Conservation (phyloP, 768 basidiomycete species). For the Tricholoma sp. region DNA sequence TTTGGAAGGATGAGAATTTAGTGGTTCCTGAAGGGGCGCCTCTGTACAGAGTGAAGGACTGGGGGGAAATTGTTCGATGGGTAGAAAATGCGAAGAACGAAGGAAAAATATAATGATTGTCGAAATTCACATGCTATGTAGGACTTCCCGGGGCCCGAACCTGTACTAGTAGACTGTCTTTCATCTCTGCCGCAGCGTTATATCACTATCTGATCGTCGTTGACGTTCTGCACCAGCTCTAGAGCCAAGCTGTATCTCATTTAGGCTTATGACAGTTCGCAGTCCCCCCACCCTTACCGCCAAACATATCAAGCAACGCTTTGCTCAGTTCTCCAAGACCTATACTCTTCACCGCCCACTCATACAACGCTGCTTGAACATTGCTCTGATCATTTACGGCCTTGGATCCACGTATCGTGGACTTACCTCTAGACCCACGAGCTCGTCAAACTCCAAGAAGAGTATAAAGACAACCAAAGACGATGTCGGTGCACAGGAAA, state of each 20-base stretch:
- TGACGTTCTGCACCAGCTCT: background rate
- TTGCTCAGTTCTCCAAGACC: conserved; percentile 39
- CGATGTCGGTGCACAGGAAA: conserved; percentile 4
- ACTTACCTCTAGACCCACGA: conserved; percentile 40
- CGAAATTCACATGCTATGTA: background rate
- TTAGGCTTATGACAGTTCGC: too few species aligned
- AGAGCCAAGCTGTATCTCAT: too few species aligned
- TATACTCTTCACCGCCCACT: conserved; percentile 65
- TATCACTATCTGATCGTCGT: background rate
- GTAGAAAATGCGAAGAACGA: conserved; percentile 26
- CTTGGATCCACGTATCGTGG: conserved; percentile 58
- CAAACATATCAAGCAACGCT: conserved; percentile 23
- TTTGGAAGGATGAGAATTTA: conserved; percentile 53
- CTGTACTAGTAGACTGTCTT: too few species aligned
- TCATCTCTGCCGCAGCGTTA: too few species aligned
- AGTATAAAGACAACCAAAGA: conserved; percentile 26
- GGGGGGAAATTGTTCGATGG: conserved; percentile 53
- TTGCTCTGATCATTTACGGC: conserved; percentile 67
- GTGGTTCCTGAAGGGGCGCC: conserved; percentile 44
- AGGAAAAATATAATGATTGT: background rate
- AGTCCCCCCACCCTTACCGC: background rate
- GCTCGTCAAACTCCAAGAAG: conserved; percentile 29
- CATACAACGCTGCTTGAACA: conserved; percentile 67
- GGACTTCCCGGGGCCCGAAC: too few species aligned
- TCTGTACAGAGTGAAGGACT: conserved; percentile 52